phyloP scores from a whole-genome alignment of 106 monocot species.

The Allium cepa region DNA sequence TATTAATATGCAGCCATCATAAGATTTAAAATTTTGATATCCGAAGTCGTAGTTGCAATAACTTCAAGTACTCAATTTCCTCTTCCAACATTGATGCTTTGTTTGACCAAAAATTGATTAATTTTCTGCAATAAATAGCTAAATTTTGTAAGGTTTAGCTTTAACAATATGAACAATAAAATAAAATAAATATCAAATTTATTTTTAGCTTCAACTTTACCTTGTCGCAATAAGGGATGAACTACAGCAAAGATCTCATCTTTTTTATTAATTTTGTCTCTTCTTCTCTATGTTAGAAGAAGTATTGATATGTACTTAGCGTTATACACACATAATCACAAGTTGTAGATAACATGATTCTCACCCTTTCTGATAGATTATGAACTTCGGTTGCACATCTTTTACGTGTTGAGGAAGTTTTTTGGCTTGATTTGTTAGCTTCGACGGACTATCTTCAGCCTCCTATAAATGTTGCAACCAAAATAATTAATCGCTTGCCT shows the following conservation, averaged over 20 bases:
- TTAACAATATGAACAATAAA: too few relatives aligned
- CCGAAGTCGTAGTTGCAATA: constrained; percentile 53
- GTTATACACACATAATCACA: too few relatives aligned
- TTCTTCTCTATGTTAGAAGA: constrained; percentile 57
- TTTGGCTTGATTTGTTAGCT: constrained; percentile 22
- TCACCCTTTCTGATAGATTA: constrained; percentile 88
- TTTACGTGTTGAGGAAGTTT: constrained; percentile 40
- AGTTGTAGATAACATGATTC: background rate
- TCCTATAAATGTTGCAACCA: constrained; percentile 33
- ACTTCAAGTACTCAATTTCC: constrained; percentile 55
- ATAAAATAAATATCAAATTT: background rate
- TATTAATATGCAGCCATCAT: too few relatives aligned
- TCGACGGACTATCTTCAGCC: constrained; percentile 42
- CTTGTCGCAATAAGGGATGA: constrained; percentile 95
- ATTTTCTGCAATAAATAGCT: background rate
- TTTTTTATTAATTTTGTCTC: constrained; percentile 90
- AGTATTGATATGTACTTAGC: background rate
- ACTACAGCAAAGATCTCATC: constrained; percentile 90
- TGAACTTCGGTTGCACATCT: constrained; percentile 88
- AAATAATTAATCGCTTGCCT: background rate
- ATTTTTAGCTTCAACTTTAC: constrained; percentile 11
- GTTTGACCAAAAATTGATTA: constrained; percentile 27
- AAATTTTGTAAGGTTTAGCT: too few relatives aligned
- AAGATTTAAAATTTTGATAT: constrained; percentile 1
- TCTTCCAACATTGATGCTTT: constrained; percentile 68